Evolutionary conservation across 495 filamentous ascomycete genomes (phyloP), one percentile per base, ranked within the genome.

Genomic region (Amphirosellinia nigrospora): DNA sequence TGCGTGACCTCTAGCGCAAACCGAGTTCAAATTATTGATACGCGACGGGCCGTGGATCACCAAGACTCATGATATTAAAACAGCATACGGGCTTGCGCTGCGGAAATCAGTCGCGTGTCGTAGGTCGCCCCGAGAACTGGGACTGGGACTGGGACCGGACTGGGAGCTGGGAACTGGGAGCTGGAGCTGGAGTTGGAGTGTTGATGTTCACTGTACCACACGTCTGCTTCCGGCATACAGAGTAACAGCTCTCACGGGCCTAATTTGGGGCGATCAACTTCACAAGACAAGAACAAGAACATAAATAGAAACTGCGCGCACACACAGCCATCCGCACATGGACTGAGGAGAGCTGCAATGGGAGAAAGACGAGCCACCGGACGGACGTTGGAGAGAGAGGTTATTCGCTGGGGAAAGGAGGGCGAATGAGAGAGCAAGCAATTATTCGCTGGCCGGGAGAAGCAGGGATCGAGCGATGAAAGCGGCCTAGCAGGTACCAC

Each of bases 391-490:
- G 64, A 59, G 48, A 59, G 48, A 66, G 64, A 59, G 52, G 64
- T 59, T 38, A 59, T 52, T 53, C 46, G 63, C 63, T 34, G n/a
- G 59, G 43, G 60, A 70, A 70, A 64, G 68, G 68, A 63, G 68
- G 67, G 48, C 68, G 68, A 70, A 64, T 70, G 64, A 56, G 64
- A 64, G 64, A 64, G 64, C 59, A 63, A 70, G 60, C 68, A 70
- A 70, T 64, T 58, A 48, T 50, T 61, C 34, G 58, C 58, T 23
- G 58, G 36, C 8, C 36, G 58, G 58, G 21, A 39, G 30, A 28
- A 48, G 3, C 68, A 64, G 68, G 67, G 67, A 46, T 62, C n/a
- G 13, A 39, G n/a, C 43, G 43, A 58, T 48, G 48, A 70, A 70
- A 63, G 59, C 59, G 48, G 59, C n/a, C 43, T 32, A 43, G 21